Conservation (phyloP, 208 protist genomes). For the Trichomonas gallinae region DNA sequence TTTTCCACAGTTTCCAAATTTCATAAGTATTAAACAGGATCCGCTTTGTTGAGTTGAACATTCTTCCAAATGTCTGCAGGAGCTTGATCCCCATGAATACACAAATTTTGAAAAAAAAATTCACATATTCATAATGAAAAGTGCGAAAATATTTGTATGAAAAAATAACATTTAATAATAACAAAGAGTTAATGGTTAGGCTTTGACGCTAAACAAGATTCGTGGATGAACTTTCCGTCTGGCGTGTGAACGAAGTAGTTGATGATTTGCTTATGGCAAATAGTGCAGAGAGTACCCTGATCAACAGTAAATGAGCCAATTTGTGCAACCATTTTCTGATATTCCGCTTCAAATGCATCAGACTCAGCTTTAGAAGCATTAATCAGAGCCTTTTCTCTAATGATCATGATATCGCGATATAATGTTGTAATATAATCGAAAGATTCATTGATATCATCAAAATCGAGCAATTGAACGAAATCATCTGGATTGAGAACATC, state of each 20-base stretch:
- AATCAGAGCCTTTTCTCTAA: not conserved
- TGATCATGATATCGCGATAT: not conserved
- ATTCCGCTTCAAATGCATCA: not conserved
- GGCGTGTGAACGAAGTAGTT: not conserved
- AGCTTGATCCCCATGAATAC: too few species aligned
- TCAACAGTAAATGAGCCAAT: not conserved
- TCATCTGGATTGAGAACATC: not conserved
- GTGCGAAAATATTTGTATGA: too few species aligned
- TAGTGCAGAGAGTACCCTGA: not conserved
- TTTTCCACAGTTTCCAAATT: too few species aligned
- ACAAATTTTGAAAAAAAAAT: too few species aligned
- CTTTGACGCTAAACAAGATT: not conserved
- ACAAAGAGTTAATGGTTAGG: too few species aligned
- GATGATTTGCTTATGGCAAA: not conserved
- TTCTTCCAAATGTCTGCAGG: too few species aligned
- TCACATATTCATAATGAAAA: too few species aligned
- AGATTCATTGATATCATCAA: not conserved
- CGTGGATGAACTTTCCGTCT: not conserved
- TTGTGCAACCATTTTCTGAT: not conserved
- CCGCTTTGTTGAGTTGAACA: too few species aligned
- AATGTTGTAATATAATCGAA: not conserved
- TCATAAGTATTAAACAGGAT: too few species aligned
- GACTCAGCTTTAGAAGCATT: not conserved
- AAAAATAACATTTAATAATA: too few species aligned
- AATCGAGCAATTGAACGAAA: not conserved